phyloP scores from a whole-genome alignment of 768 basidiomycete genomes.

The Lentinula edodes region DNA sequence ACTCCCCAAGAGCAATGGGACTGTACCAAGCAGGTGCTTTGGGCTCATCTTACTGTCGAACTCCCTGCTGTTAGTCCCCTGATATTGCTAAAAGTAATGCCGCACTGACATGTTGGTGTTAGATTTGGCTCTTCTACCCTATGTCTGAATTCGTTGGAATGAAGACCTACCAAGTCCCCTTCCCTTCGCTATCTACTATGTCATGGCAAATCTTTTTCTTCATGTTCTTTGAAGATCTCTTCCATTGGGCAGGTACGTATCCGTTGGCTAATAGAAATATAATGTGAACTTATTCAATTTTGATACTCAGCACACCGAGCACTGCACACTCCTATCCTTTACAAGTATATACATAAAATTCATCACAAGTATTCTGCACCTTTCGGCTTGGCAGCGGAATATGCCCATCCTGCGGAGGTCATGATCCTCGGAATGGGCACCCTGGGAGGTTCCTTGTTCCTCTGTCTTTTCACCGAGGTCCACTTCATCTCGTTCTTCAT shows the following conservation, averaged over 20 bases:
- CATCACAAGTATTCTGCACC: slow-evolving; percentile 98
- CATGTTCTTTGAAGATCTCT: slow-evolving; percentile 95
- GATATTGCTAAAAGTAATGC: not conserved
- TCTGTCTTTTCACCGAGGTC: slow-evolving; percentile 69
- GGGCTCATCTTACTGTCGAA: slow-evolving; percentile 95
- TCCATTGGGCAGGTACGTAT: slow-evolving; percentile 76
- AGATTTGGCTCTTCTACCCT: slow-evolving; percentile 93
- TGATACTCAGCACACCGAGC: slow-evolving; percentile 70
- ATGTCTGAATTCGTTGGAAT: slow-evolving; percentile 85
- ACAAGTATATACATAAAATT: slow-evolving; percentile 93
- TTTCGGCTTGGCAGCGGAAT: slow-evolving; percentile 96
- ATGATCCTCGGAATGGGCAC: slow-evolving; percentile 93
- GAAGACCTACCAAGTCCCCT: slow-evolving; percentile 89
- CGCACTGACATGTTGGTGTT: not conserved
- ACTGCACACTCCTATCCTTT: slow-evolving; percentile 77
- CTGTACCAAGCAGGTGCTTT: slow-evolving; percentile 90
- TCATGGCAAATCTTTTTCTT: slow-evolving; percentile 77
- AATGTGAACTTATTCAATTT: not conserved
- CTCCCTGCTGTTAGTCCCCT: slow-evolving; percentile 65
- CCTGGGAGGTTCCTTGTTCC: slow-evolving; percentile 81
- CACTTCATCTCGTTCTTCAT: slow-evolving; percentile 92
- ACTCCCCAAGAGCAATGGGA: slow-evolving; percentile 85
- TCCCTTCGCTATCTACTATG: slow-evolving; percentile 70
- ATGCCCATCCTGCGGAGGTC: slow-evolving; percentile 95
- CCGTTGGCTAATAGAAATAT: not conserved